Conservation (phyloP, 192 early-diverging fungal genomes). For the Blastocladiella britannica region DNA sequence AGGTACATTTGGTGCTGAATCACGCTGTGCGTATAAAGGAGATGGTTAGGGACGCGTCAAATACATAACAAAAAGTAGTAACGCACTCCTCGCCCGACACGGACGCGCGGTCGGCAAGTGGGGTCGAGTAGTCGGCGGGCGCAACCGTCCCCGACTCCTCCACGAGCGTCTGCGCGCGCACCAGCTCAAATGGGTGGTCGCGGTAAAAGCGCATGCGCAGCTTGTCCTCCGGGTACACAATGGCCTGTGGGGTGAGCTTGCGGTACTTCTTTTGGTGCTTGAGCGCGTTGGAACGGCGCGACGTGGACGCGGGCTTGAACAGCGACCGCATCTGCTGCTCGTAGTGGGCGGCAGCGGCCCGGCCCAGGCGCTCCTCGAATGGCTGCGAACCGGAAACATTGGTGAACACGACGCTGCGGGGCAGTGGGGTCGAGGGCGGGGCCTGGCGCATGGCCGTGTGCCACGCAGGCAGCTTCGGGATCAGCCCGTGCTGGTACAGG, state of each 20-base stretch:
- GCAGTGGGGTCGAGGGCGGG: neutral
- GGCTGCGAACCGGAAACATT: neutral
- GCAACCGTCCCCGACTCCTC: slow-evolving; percentile 41
- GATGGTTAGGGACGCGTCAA: neutral
- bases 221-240: slow-evolving; percentile 74
- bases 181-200: slow-evolving; percentile 80
- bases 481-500: neutral
- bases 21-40: slow-evolving; percentile 30
- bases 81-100: slow-evolving; percentile 74
- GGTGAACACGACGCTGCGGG: neutral
- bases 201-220: slow-evolving; percentile 69
- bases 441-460: neutral
- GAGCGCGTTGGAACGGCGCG: neutral
- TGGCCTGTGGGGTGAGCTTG: slow-evolving; percentile 39
- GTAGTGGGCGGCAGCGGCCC: neutral
- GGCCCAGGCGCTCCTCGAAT: neutral
- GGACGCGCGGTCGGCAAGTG: slow-evolving; percentile 19
- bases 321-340: neutral
- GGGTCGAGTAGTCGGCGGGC: slow-evolving; percentile 32
- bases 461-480: neutral
- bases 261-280: slow-evolving; percentile 35
- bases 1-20: slow-evolving; percentile 66
- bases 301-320: neutral
- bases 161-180: slow-evolving; percentile 43
- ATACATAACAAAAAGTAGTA: neutral